Evolutionary conservation across 1,284 basidiomycete genomes (phyloP).

Genomic region (Crepidotus sp.): DNA sequence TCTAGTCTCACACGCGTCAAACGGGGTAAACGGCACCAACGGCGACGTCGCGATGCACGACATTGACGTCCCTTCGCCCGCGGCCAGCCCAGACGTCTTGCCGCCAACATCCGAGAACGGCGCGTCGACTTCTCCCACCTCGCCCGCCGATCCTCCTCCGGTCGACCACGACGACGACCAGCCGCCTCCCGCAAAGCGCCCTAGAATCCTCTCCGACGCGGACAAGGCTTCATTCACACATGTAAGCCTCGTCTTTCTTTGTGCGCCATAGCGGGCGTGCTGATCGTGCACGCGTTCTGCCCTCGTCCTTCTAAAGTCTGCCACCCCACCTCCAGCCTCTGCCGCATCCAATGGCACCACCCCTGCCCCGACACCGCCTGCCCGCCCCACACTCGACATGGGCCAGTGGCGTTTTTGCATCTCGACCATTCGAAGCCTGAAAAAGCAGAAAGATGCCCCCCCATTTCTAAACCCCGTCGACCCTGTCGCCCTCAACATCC

Average conservation of each 20-base stretch:
- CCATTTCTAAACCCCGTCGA: slow-evolving; percentile 90
- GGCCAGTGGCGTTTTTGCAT: slow-evolving; percentile 79
- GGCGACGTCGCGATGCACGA: slow-evolving; percentile 23
- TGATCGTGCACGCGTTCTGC: slow-evolving; percentile 36
- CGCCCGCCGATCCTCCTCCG: slow-evolving; percentile 26
- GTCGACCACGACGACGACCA: slow-evolving; percentile 45
- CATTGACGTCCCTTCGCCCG: slow-evolving; percentile 20
- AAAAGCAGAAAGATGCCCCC: slow-evolving; percentile 77
- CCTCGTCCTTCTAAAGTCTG: slow-evolving; percentile 52
- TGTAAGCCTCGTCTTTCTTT: slow-evolving; percentile 46
- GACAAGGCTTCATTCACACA: slow-evolving; percentile 50
- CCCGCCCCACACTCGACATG: slow-evolving; percentile 39
- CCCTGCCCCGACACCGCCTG: slow-evolving; percentile 25
- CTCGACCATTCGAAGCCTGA: slow-evolving; percentile 75
- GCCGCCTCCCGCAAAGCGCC: slow-evolving; percentile 58
- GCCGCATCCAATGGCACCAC: slow-evolving; percentile 26
- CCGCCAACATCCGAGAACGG: slow-evolving; percentile 24
- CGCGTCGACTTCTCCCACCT: slow-evolving; percentile 36
- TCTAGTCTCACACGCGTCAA: slow-evolving; percentile 8
- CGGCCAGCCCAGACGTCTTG: slow-evolving; percentile 11
- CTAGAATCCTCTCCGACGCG: slow-evolving; percentile 39
- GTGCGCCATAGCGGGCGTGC: slow-evolving; percentile 46
- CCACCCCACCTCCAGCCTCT: slow-evolving; percentile 57
- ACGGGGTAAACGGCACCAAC: slow-evolving; percentile 24
- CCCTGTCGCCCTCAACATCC: slow-evolving; percentile 81